phyloP scores from a whole-genome alignment of 2,329 filamentous ascomycete genomes.

The Aspergillus fumigatus region DNA sequence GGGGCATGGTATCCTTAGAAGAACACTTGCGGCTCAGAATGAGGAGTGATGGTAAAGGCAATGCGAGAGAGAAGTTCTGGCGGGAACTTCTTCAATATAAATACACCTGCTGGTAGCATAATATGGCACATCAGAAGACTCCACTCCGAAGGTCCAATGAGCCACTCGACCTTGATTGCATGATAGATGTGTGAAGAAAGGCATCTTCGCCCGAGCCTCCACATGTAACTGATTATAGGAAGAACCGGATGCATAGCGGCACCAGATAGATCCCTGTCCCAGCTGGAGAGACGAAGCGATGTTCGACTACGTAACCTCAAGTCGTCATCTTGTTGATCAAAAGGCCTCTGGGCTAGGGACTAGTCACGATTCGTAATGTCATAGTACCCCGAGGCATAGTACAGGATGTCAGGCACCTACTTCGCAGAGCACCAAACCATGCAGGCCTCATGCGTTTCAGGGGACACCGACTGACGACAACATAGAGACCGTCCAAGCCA shows the following conservation, averaged over 20 bases:
- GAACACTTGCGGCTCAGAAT: background rate
- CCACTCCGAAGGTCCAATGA: background rate
- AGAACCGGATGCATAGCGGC: background rate
- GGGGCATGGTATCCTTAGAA: conserved; percentile 1
- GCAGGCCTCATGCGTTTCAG: background rate
- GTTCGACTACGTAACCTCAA: background rate
- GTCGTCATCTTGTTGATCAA: background rate
- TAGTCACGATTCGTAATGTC: too few relatives aligned
- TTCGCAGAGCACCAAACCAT: background rate
- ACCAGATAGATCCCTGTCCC: background rate
- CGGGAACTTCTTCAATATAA: background rate
- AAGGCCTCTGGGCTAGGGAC: background rate
- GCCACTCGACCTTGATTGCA: background rate
- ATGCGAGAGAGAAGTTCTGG: background rate
- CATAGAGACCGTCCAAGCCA: background rate
- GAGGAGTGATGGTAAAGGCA: background rate
- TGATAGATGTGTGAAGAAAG: background rate
- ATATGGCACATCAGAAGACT: background rate
- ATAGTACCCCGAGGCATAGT: background rate
- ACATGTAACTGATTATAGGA: background rate
- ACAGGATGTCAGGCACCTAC: background rate
- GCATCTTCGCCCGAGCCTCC: background rate
- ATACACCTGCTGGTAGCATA: background rate
- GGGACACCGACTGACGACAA: background rate
- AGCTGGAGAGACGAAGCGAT: background rate